A percentile compares a stretch with the other conserved stretches of the same genome.
These are phyloP conservation scores for Eimeria tenella DNA, from an alignment of 169 alveolate genomes.

Conservation along the genomic window DNA sequence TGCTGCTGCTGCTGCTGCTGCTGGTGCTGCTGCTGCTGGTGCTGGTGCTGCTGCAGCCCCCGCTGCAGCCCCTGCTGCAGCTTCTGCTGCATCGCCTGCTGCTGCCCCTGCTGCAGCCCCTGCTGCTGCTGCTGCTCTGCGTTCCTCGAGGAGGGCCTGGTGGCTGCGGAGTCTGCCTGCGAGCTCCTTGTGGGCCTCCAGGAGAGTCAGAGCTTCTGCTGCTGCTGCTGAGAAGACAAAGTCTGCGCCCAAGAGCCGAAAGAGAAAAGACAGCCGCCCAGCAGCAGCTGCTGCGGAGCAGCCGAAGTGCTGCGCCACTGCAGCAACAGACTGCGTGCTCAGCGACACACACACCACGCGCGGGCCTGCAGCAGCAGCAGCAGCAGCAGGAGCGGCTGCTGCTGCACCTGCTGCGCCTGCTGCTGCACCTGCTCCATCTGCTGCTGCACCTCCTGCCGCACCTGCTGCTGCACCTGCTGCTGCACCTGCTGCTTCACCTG, in stretches of 20 bases:
- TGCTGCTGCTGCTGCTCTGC: no score
- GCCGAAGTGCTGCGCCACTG: slow-evolving; percentile 84
- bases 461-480: no score
- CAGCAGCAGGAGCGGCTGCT: not conserved
- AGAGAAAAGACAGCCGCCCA: slow-evolving; percentile 80
- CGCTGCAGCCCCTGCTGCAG: no score
- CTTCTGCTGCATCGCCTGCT: no score
- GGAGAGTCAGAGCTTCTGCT: slow-evolving; percentile 79
- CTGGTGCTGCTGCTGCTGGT: not conserved
- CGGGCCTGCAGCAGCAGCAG: slow-evolving; percentile 2
- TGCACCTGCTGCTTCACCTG: no score
- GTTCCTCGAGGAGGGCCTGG: not conserved
- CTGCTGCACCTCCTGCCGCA: no score
- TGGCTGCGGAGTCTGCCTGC: slow-evolving; percentile 55
- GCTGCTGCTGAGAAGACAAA: slow-evolving; percentile 79
- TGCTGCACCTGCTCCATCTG: no score
- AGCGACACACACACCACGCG: slow-evolving; percentile 82
- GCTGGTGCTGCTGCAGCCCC: slow-evolving; percentile 1
- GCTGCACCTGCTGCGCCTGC: not conserved
- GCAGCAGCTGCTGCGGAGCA: slow-evolving; percentile 66
- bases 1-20: not conserved
- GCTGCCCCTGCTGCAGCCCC: no score
- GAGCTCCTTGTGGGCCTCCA: slow-evolving; percentile 80
- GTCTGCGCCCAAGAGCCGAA: slow-evolving; percentile 80
- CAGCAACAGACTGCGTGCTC: slow-evolving; percentile 88